Evolutionary conservation across 164 flowering plant species (phyloP), one percentile per base, ranked within the genome.

Genomic region (Pachysandra terminalis): DNA sequence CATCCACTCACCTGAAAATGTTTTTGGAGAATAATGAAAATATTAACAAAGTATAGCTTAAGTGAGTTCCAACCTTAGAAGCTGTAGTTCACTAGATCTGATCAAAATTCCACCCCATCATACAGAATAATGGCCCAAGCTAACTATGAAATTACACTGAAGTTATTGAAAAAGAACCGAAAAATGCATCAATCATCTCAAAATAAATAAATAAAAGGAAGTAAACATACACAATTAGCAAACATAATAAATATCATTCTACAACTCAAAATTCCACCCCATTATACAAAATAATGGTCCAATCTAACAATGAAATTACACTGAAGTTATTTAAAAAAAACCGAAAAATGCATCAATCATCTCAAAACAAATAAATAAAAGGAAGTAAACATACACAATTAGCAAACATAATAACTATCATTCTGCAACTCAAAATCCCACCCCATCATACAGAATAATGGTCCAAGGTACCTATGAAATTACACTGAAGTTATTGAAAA

Each of bases 1-100:
- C 88, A 89, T 48, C 98, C 97, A 69, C 80, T 95, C 19, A 89
- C 93, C 98, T 95, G 87, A 67, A 77, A 53, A 62, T 28, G 55
- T 0, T 35, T 3, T 24, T n/a, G 15, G 63, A 48, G 10, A 58
- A 59, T 9, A 13, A 13, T 16, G 37, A 3, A 32, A 32, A 32
- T 32, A 32, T 32, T 32, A 32, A 32, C n/a, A 25, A 61, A 28
- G 17, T 14, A 17, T 1, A 32, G 37, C 37, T 3, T 32, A 32
- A 32, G 7, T 32, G 37, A 3, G 37, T 32, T 32, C 37, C 37
- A 32, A 32, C 37, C 37, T 32, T 32, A 32, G 37, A 28, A 51
- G 56, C 19, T 51, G 1, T 51, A 49, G 14, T 51, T 26, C 9
- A 53, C 1, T 19, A 26, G 21, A 0, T 49, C 23, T 12, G 19